Conservation (phyloP, 169 alveolate genomes). For the Babesia ovis region DNA sequence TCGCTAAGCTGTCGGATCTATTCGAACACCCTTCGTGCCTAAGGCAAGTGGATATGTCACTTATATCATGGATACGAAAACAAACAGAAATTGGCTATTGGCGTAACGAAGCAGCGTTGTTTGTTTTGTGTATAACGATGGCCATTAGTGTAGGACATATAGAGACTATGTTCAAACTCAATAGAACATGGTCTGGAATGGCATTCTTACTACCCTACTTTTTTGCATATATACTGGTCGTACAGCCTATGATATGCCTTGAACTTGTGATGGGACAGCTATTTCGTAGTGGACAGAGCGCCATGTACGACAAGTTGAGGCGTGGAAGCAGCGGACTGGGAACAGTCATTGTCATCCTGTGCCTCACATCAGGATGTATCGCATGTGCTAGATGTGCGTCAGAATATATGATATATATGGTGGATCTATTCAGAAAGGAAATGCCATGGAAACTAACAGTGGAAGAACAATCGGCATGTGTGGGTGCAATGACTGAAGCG, state of each 20-base stretch:
- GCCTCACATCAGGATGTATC: conserved; percentile 68
- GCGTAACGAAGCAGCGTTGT: conserved; percentile 71
- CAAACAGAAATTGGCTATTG: conserved; percentile 73
- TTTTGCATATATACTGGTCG: conserved; percentile 67
- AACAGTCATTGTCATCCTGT: conserved; percentile 66
- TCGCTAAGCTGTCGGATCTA: conserved; percentile 71
- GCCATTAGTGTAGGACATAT: conserved; percentile 79
- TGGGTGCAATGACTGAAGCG: conserved; percentile 8
- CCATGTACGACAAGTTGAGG: conserved; percentile 65
- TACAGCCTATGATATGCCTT: conserved; percentile 74
- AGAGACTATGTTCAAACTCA: conserved; percentile 72
- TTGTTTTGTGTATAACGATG: conserved; percentile 71
- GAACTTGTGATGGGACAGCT: conserved; percentile 74
- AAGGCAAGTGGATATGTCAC: conserved; percentile 49
- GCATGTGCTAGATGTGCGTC: conserved; percentile 63
- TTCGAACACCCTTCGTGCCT: conserved; percentile 72
- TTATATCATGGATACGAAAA: conserved; percentile 67
- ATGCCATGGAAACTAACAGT: conserved; percentile 71
- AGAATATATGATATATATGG: conserved; percentile 69
- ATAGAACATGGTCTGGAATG: conserved; percentile 74
- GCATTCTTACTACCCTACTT: conserved; percentile 70
- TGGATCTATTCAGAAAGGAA: conserved; percentile 58
- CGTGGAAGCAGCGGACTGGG: conserved; percentile 76
- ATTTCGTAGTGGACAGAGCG: conserved; percentile 66
- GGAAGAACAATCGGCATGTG: conserved; percentile 59